Percentiles rank a stretch among this genome's conserved stretches.
Evolutionary conservation across 1,139 yeast species (phyloP).

Genomic region (Hansenula sp.): DNA sequence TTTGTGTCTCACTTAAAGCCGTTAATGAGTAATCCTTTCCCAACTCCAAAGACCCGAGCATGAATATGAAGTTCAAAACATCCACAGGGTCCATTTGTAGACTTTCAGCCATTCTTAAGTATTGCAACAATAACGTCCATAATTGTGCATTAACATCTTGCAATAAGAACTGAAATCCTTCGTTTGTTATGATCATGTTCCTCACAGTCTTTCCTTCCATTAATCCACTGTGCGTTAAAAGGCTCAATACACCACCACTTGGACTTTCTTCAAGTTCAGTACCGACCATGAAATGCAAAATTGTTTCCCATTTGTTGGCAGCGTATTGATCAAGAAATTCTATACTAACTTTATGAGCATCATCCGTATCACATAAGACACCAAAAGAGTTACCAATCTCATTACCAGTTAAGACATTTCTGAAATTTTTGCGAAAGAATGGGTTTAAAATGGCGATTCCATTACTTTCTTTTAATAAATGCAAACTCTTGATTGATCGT

Average conservation of each 20-base stretch:
- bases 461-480: slow-evolving; percentile 64
- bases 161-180: slow-evolving; percentile 88
- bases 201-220: slow-evolving; percentile 65
- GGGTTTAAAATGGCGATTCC: slow-evolving; percentile 64
- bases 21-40: slow-evolving; percentile 81
- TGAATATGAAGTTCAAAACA: slow-evolving; percentile 86
- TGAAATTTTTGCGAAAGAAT: slow-evolving; percentile 69
- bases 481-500: slow-evolving; percentile 71
- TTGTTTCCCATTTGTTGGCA: slow-evolving; percentile 87
- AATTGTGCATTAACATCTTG: slow-evolving; percentile 94
- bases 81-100: slow-evolving; percentile 95
- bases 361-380: slow-evolving; percentile 45
- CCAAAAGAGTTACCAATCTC: slow-evolving; percentile 51
- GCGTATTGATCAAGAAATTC: slow-evolving; percentile 78
- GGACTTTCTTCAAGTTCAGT: slow-evolving; percentile 68
- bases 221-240: slow-evolving; percentile 71
- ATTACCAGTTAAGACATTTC: slow-evolving; percentile 82
- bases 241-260: slow-evolving; percentile 61
- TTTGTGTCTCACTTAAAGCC: slow-evolving; percentile 75
- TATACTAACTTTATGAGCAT: slow-evolving; percentile 49
- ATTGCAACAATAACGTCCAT: slow-evolving; percentile 88
- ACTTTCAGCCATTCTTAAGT: slow-evolving; percentile 78
- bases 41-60: slow-evolving; percentile 86
- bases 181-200: slow-evolving; percentile 72
- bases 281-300: slow-evolving; percentile 96